A percentile compares a stretch with the other conserved stretches of the same genome.
phyloP scores from a whole-genome alignment of 2,329 filamentous ascomycete species.

The Ophiostoma ips region DNA sequence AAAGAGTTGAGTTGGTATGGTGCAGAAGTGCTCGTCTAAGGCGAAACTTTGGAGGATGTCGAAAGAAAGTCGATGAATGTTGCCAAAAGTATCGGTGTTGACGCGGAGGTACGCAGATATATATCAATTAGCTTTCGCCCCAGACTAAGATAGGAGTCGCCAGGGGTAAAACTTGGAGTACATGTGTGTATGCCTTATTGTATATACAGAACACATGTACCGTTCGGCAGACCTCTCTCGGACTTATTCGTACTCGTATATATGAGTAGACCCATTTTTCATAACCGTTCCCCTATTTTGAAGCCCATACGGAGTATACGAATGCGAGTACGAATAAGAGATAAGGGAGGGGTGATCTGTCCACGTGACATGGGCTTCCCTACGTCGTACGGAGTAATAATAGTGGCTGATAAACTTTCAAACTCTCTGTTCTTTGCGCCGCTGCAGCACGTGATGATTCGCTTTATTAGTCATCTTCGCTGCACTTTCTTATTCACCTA shows the following conservation, averaged over 20 bases:
- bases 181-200: background rate
- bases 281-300: background rate
- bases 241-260: background rate
- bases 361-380: background rate
- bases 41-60: no score
- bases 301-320: conserved; percentile 7
- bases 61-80: background rate
- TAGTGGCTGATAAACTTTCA: no score
- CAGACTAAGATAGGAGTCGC: background rate
- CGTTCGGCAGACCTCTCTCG: background rate
- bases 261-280: background rate
- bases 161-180: conserved; percentile 7
- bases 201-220: background rate
- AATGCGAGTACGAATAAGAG: conserved; percentile 16
- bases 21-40: background rate
- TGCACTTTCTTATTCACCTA: background rate
- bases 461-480: conserved; percentile 1
- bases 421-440: no score
- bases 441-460: no score
- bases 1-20: background rate
- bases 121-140: background rate
- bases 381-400: no score
- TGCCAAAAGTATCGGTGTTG: no score
- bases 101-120: conserved; percentile 5
- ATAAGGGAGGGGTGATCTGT: background rate